A percentile compares a stretch with the other conserved stretches of the same genome.
phyloP scores from a whole-genome alignment of 2,329 filamentous ascomycete species.

The Cryphonectria nitschkei region DNA sequence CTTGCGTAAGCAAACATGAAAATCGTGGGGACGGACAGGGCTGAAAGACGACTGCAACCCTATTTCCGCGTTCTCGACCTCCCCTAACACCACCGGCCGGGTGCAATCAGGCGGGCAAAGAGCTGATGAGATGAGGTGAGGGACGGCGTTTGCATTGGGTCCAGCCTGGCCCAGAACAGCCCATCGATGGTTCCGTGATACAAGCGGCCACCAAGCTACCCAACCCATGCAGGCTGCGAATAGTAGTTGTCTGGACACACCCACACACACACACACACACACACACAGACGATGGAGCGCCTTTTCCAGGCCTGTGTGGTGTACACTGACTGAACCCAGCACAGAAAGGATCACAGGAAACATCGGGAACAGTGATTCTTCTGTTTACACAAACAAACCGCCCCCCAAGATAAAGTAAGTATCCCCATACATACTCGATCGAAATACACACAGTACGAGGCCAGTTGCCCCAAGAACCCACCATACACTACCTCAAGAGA shows the following conservation, averaged over 20 bases:
- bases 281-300: background rate
- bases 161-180: background rate
- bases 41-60: background rate
- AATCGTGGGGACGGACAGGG: background rate
- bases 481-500: background rate
- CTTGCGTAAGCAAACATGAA: background rate
- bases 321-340: background rate
- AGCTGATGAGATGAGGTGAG: background rate
- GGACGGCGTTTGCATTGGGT: background rate
- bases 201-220: background rate
- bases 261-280: background rate
- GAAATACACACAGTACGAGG: constrained; percentile 9
- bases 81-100: background rate
- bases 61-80: background rate
- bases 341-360: constrained; percentile 1
- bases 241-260: background rate
- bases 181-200: background rate
- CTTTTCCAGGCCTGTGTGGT: constrained; percentile 16
- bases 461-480: background rate
- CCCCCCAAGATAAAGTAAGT: background rate
- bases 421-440: constrained; percentile 22
- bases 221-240: background rate
- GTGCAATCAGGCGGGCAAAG: background rate
- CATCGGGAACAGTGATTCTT: background rate
- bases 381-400: too few species aligned